Evolutionary conservation across 768 basidiomycete species (phyloP), one percentile per base, ranked within the genome.

Genomic region (Boletales sp.): DNA sequence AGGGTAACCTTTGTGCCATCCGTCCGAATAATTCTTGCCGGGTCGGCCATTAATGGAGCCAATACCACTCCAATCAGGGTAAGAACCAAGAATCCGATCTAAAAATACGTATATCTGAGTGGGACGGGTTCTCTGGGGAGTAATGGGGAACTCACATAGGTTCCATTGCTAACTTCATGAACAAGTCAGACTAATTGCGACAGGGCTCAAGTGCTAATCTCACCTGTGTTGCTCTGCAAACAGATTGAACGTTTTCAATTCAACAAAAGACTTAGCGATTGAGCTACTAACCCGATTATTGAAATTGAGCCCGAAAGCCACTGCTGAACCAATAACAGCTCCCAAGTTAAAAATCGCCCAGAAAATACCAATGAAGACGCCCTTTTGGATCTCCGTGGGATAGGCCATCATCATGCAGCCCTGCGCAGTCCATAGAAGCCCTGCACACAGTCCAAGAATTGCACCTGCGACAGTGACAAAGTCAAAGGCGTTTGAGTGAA

Each of bases 271-370:
- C 7, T 11, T 15, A n/a, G 30, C 5, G 28, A 48, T 17, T 42
- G 17, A 47, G 48, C 41, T 4, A 69, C 76, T 30, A 56, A 84
- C 86, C 61, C 64, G 71, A 19, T 82, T 84, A 42, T 85, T 63
- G 59, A 80, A 83, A 60, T 90, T 90, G 57, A 80, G 72, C 1
- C 80, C 90, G 34, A 91, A 72, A 13, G 88, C 82, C 31, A 91
- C 86, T 9, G 84, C 72, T 5, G 87, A 80, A 30, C 90, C 89
- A 41, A 92, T 82, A 41, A 93, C 86, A 41, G 83, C 83, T 28
- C 88, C 88, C 18, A 90, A 53, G 58, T 91, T 90, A 72, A 93
- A 92, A 53, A 91, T 86, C 39, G 78, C 70, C 90, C 90, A 92
- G 70, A 91, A 92, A 41, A 89, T 80, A 36, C 78, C 83, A 45